These are phyloP conservation scores for Saccharomyces uvarum DNA, from an alignment of 1,139 yeast species.

Conservation along the genomic window DNA sequence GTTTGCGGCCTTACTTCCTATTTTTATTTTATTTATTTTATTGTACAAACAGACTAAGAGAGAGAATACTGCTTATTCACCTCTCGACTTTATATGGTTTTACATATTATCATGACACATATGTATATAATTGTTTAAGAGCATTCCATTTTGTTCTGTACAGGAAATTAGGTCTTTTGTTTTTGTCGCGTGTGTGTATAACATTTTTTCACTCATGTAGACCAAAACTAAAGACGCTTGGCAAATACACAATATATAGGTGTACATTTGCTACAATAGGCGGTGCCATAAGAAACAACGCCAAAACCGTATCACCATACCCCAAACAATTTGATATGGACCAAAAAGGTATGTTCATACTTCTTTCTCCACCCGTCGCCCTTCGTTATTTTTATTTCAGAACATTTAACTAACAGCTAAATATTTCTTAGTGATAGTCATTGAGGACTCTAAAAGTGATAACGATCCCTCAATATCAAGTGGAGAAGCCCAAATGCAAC, in stretches of 20 bases:
- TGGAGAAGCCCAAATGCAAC: neutral
- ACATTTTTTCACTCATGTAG: neutral
- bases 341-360: slow-evolving; percentile 3
- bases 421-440: neutral
- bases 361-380: neutral
- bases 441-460: slow-evolving; percentile 3
- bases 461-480: neutral
- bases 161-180: neutral
- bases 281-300: neutral
- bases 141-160: neutral
- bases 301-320: neutral
- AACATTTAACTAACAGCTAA: neutral
- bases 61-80: neutral
- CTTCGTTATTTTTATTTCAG: neutral
- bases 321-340: neutral
- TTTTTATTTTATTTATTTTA: neutral
- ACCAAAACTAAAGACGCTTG: neutral
- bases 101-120: neutral
- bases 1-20: slow-evolving; percentile 12
- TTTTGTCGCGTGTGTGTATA: neutral
- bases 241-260: neutral
- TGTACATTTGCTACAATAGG: neutral
- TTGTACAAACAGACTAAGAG: neutral
- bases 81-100: neutral
- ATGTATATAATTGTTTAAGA: neutral